Conservation (phyloP, 1,284 basidiomycete genomes). For the Cryptococcus depauperatus region DNA sequence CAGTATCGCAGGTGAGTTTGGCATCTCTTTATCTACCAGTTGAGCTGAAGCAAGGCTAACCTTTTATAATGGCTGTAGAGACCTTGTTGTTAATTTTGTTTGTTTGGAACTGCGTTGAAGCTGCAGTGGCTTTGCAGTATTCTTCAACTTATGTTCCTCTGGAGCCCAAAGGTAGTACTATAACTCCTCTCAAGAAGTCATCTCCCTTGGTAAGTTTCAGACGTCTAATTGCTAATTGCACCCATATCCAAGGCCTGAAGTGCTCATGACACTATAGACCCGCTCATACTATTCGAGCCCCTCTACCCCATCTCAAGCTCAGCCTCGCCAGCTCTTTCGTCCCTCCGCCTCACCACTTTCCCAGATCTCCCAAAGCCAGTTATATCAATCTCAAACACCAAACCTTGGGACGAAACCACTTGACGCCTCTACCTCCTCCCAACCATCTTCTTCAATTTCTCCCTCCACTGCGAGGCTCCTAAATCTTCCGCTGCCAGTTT, state of each 20-base stretch:
- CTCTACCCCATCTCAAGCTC: neutral
- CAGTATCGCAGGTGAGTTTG: constrained; percentile 13
- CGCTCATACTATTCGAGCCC: neutral
- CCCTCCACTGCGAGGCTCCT: constrained; percentile 27
- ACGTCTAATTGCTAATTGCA: too few relatives aligned
- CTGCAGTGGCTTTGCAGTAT: constrained; percentile 24
- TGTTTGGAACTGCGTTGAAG: constrained; percentile 29
- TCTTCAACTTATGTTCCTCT: constrained; percentile 18
- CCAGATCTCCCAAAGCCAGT: constrained; percentile 4
- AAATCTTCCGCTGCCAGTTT: constrained; percentile 18
- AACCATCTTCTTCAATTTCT: constrained; percentile 20
- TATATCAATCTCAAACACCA: too few relatives aligned
- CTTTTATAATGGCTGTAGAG: constrained; percentile 15
- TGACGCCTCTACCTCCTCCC: constrained; percentile 1
- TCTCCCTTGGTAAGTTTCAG: constrained; percentile 36
- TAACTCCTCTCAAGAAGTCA: constrained; percentile 23
- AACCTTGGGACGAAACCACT: too few relatives aligned
- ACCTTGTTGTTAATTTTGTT: constrained; percentile 17
- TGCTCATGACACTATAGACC: neutral
- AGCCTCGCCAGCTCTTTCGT: neutral
- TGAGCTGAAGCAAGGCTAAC: neutral
- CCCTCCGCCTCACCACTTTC: constrained; percentile 10
- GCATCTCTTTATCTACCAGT: too few relatives aligned
- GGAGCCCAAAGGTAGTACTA: constrained; percentile 11
- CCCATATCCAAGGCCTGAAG: neutral